Conservation (phyloP, 23 red algal genomes). For the Agarophyton chilense region DNA sequence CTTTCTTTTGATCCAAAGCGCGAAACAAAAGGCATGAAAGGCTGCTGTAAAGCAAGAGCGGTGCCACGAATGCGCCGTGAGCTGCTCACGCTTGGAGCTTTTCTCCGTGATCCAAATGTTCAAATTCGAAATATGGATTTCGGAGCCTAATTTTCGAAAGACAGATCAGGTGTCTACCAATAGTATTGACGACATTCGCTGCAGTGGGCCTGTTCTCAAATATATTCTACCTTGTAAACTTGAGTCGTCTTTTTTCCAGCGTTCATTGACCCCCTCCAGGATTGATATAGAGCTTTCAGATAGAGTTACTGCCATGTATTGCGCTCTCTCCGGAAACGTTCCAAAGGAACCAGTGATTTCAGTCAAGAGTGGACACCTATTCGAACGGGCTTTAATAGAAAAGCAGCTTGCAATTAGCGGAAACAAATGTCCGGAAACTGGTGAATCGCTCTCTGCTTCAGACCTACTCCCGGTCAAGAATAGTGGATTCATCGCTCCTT, state of each 20-base stretch:
- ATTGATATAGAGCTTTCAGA: neutral
- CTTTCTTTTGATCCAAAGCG: neutral
- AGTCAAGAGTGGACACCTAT: constrained; percentile 78
- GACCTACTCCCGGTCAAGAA: constrained; percentile 68
- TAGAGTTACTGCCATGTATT: constrained; percentile 22
- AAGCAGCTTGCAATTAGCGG: constrained; percentile 60
- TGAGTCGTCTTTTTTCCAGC: no score
- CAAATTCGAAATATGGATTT: neutral
- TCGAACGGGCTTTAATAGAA: constrained; percentile 80
- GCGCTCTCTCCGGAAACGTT: constrained; percentile 70
- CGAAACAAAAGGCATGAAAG: neutral
- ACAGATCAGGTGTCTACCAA: neutral
- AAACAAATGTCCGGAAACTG: constrained; percentile 72
- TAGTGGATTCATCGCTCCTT: neutral
- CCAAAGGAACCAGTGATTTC: constrained; percentile 78
- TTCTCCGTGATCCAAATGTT: neutral
- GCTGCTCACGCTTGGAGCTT: neutral
- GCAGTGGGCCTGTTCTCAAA: no score
- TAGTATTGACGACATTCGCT: no score
- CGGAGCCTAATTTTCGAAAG: neutral
- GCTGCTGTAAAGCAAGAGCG: no score
- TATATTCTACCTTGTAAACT: no score
- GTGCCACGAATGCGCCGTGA: constrained; percentile 11
- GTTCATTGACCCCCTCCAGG: neutral
- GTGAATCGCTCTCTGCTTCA: constrained; percentile 14